Evolutionary conservation across 2,329 filamentous ascomycete species (phyloP).

Genomic region (Madurella fahalii): DNA sequence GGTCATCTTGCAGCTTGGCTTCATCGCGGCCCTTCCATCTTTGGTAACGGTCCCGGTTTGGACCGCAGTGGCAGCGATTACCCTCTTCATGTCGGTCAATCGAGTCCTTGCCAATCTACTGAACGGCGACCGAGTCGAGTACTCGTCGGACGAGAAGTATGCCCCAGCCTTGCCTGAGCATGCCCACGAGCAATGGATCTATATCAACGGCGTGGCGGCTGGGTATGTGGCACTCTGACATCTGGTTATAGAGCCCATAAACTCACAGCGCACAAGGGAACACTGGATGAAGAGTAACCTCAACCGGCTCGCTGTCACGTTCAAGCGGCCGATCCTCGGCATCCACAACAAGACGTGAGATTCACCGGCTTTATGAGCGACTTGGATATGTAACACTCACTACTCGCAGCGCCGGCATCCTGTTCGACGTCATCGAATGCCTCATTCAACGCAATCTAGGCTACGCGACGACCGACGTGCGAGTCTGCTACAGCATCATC

Average conservation of each 20-base stretch:
- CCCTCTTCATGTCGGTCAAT: conserved; percentile 48
- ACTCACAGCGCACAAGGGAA: conserved; percentile 28
- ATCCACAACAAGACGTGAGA: conserved; percentile 68
- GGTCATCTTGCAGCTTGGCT: conserved; percentile 53
- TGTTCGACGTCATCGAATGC: conserved; percentile 75
- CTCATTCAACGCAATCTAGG: conserved; percentile 70
- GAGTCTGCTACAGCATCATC: conserved; percentile 57
- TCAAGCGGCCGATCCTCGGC: conserved; percentile 65
- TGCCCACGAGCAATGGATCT: conserved; percentile 71
- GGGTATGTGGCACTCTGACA: conserved; percentile 41
- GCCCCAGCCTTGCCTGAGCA: conserved; percentile 47
- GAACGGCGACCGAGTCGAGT: conserved; percentile 49
- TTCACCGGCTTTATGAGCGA: background rate
- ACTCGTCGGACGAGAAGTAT: conserved; percentile 50
- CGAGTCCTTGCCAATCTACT: conserved; percentile 47
- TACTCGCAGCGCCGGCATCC: conserved; percentile 48
- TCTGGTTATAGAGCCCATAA: too few species aligned
- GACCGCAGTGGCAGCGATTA: conserved; percentile 38
- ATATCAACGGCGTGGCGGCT: conserved; percentile 67
- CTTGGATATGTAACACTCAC: background rate
- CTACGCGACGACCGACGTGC: conserved; percentile 66
- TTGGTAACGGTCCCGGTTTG: conserved; percentile 47
- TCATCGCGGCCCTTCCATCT: conserved; percentile 56
- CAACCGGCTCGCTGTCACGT: conserved; percentile 66
- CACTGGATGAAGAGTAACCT: conserved; percentile 69